A percentile compares a stretch with the other conserved stretches of the same genome.
These are phyloP conservation scores for Echeveria elegans DNA, from an alignment of 164 flowering plant genomes.

Conservation along the genomic window DNA sequence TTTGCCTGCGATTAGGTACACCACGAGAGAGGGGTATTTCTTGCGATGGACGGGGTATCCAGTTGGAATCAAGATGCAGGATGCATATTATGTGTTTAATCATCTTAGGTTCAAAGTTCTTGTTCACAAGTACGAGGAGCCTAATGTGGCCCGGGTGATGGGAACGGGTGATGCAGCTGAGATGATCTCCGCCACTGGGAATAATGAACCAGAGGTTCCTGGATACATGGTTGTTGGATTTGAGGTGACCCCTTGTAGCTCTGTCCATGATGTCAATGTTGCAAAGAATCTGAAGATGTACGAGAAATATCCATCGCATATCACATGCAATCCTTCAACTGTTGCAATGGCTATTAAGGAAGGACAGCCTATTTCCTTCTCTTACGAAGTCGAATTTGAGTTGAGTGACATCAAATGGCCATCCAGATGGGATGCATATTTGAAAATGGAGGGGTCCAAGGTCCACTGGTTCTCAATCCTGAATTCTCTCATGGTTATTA, in stretches of 20 bases:
- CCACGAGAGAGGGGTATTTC: slow-evolving; percentile 42
- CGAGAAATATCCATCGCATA: slow-evolving; percentile 36
- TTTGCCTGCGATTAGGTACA: slow-evolving; percentile 64
- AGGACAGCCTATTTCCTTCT: slow-evolving; percentile 50
- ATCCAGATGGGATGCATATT: slow-evolving; percentile 85
- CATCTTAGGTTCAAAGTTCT: slow-evolving; percentile 71
- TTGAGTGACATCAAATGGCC: slow-evolving; percentile 88
- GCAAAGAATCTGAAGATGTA: slow-evolving; percentile 50
- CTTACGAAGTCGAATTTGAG: slow-evolving; percentile 63
- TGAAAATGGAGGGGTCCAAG: slow-evolving; percentile 84
- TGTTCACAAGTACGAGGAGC: slow-evolving; percentile 69
- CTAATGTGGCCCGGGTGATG: slow-evolving; percentile 68
- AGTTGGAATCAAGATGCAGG: slow-evolving; percentile 56
- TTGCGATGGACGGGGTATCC: slow-evolving; percentile 81
- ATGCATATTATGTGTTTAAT: slow-evolving; percentile 59
- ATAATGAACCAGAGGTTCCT: slow-evolving; percentile 33
- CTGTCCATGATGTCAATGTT: slow-evolving; percentile 34
- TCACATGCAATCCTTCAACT: slow-evolving; percentile 52
- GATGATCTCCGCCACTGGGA: slow-evolving; percentile 37
- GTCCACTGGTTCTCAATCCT: slow-evolving; percentile 89
- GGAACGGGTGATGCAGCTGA: slow-evolving; percentile 80
- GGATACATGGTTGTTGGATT: slow-evolving; percentile 88
- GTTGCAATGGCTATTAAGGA: slow-evolving; percentile 57
- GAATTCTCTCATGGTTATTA: slow-evolving; percentile 79
- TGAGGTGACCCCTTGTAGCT: slow-evolving; percentile 70